A percentile compares a stretch with the other conserved stretches of the same genome.
These are phyloP conservation scores for Lactarius hengduanensis DNA, from an alignment of 768 basidiomycete genomes.

Conservation along the genomic window DNA sequence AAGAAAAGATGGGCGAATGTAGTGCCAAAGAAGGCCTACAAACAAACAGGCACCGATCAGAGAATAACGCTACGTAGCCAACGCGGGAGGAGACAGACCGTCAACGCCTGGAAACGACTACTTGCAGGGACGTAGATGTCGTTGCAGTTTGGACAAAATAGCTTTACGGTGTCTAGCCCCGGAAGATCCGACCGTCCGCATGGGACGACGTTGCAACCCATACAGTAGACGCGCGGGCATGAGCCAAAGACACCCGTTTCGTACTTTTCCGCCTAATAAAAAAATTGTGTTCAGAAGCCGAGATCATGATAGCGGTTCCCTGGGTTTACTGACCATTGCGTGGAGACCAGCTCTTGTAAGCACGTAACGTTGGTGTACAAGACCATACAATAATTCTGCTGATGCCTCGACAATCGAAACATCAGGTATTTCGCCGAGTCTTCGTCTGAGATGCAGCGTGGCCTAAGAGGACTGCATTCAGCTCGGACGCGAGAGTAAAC, in stretches of 20 bases:
- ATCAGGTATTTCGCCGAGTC: constrained; percentile 94
- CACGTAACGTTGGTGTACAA: constrained; percentile 97
- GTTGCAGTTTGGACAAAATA: constrained; percentile 97
- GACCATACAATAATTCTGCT: constrained; percentile 94
- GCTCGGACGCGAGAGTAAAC: constrained; percentile 33
- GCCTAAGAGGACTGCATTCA: constrained; percentile 27
- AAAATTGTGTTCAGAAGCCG: constrained; percentile 17
- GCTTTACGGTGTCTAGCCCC: constrained; percentile 94
- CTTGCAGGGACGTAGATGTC: constrained; percentile 96
- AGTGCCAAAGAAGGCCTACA: constrained; percentile 96
- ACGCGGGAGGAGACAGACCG: constrained; percentile 50
- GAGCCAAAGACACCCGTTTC: constrained; percentile 87
- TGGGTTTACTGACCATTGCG: constrained; percentile 69
- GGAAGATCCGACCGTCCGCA: constrained; percentile 95
- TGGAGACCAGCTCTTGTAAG: constrained; percentile 91
- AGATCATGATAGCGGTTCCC: constrained; percentile 22
- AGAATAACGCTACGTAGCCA: not conserved
- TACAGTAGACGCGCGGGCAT: constrained; percentile 95
- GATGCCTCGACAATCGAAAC: constrained; percentile 98
- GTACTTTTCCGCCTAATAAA: constrained; percentile 85
- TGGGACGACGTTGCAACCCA: constrained; percentile 85
- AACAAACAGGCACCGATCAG: constrained; percentile 11
- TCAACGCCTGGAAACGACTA: constrained; percentile 94
- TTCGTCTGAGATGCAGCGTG: constrained; percentile 58
- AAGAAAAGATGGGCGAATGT: constrained; percentile 99